Percentiles rank a stretch among this genome's conserved stretches.
phyloP scores from a whole-genome alignment of 2,329 filamentous ascomycete species.

The Scedosporium boydii region DNA sequence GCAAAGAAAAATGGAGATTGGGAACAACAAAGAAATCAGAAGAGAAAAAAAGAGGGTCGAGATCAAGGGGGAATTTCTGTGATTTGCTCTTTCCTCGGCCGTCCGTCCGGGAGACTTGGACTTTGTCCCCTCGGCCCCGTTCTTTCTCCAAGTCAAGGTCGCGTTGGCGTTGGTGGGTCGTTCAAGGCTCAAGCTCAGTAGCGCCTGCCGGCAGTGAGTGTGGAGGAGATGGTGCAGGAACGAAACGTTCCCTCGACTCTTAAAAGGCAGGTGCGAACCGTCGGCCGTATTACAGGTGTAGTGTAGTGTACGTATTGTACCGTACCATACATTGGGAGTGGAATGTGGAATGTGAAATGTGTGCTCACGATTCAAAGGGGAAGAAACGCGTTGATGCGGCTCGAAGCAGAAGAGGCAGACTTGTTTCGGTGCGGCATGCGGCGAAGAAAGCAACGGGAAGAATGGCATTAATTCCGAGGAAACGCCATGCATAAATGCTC shows the following conservation, averaged over 20 bases:
- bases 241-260: too few species aligned
- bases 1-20: background rate
- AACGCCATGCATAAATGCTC: background rate
- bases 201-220: background rate
- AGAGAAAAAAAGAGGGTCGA: background rate
- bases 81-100: background rate
- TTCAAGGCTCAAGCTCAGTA: background rate
- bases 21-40: background rate
- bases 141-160: background rate
- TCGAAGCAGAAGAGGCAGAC: too few species aligned
- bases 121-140: background rate
- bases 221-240: background rate
- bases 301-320: too few species aligned
- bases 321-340: too few species aligned
- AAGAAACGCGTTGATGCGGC: too few species aligned
- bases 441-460: background rate
- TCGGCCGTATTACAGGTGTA: too few species aligned
- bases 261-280: too few species aligned
- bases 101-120: background rate
- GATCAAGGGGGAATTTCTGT: background rate
- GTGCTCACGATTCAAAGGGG: too few species aligned
- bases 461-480: background rate
- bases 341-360: too few species aligned
- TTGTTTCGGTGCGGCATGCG: too few species aligned
- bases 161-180: background rate